phyloP scores from a whole-genome alignment of 129 eudicot species.

The Centaurea solstitialis region DNA sequence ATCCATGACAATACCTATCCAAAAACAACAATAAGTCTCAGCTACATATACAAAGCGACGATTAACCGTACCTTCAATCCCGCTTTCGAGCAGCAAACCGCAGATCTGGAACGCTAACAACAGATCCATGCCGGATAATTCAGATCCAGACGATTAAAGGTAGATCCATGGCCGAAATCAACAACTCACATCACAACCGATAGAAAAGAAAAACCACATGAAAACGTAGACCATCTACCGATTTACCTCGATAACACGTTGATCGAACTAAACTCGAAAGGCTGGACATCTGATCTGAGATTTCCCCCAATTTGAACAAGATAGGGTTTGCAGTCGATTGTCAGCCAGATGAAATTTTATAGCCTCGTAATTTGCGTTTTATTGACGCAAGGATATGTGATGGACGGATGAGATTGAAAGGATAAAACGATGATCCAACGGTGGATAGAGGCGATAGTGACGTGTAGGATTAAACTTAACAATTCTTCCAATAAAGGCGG shows the following conservation, averaged over 20 bases:
- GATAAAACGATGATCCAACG: constrained; percentile 6
- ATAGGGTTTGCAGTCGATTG: background rate
- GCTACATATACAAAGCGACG: background rate
- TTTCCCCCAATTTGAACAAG: background rate
- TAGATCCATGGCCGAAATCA: background rate
- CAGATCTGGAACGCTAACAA: background rate
- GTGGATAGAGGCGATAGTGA: constrained; percentile 5
- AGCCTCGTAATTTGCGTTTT: constrained; percentile 5
- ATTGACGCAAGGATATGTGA: background rate
- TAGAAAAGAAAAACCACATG: background rate
- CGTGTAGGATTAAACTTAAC: constrained; percentile 8
- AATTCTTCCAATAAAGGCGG: background rate
- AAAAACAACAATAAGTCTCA: background rate
- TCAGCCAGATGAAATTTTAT: background rate
- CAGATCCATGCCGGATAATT: constrained; percentile 2
- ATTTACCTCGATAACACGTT: background rate
- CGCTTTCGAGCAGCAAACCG: background rate
- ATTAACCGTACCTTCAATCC: background rate
- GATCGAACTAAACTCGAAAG: background rate
- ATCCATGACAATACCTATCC: background rate
- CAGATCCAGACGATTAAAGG: background rate
- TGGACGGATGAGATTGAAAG: constrained; percentile 20
- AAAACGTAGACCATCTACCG: constrained; percentile 2
- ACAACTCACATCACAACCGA: background rate
- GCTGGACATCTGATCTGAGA: background rate